Evolutionary conservation across 352 stramenopile genomes (phyloP).

Genomic region (Phytophthora quininea): DNA sequence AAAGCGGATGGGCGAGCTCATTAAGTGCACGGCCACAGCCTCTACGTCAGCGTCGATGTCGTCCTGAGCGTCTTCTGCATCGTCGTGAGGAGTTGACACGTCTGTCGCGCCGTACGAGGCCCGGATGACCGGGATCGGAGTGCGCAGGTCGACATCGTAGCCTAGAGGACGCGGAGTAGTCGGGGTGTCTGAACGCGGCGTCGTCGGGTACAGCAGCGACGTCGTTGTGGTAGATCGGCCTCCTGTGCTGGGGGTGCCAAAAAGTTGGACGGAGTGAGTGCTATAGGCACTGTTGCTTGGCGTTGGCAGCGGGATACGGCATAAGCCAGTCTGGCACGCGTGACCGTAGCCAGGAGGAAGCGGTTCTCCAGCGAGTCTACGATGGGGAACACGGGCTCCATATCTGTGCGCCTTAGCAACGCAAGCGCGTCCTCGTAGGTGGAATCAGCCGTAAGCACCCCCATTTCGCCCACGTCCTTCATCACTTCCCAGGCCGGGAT

Average conservation of each 20-base stretch:
- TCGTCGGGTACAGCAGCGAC: slow-evolving; percentile 37
- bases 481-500: slow-evolving; percentile 88
- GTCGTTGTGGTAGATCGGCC: slow-evolving; percentile 18
- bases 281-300: slow-evolving; percentile 18
- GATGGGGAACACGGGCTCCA: slow-evolving; percentile 77
- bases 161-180: slow-evolving; percentile 16
- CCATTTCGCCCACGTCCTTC: slow-evolving; percentile 75
- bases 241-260: slow-evolving; percentile 16
- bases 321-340: slow-evolving; percentile 50
- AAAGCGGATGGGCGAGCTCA: slow-evolving; percentile 72
- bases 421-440: slow-evolving; percentile 65
- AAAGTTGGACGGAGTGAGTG: slow-evolving; percentile 16
- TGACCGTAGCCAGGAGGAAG: slow-evolving; percentile 77
- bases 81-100: slow-evolving; percentile 11
- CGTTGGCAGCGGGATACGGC: slow-evolving; percentile 66
- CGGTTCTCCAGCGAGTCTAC: slow-evolving; percentile 67
- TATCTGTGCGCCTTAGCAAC: slow-evolving; percentile 50
- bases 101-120: slow-evolving; percentile 33
- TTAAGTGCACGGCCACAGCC: slow-evolving; percentile 29
- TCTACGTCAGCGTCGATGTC: slow-evolving; percentile 11
- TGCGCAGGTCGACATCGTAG: slow-evolving; percentile 11
- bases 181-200: slow-evolving; percentile 24
- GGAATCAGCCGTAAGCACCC: slow-evolving; percentile 66
- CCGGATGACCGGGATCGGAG: slow-evolving; percentile 17
- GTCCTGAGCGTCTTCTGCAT: slow-evolving; percentile 14